These are phyloP conservation scores for Penicillium vulpinum DNA, from an alignment of 2,329 filamentous ascomycete species.

Conservation along the genomic window DNA sequence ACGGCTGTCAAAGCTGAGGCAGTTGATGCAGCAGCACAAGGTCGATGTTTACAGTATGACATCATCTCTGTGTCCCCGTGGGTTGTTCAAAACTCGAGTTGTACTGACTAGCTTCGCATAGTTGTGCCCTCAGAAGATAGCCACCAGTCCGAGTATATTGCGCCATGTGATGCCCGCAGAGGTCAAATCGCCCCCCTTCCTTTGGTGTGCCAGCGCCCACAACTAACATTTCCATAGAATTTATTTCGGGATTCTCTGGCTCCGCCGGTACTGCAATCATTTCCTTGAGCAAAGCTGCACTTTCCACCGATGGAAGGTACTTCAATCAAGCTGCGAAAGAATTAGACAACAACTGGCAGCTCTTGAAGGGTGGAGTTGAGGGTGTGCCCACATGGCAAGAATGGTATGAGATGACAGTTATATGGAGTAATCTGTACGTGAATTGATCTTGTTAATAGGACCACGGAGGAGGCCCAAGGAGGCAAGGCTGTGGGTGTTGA, in stretches of 20 bases:
- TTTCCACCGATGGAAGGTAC: conserved; percentile 94
- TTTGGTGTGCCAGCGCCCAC: conserved; percentile 5
- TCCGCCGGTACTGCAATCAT: conserved; percentile 92
- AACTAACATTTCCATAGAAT: conserved; percentile 53
- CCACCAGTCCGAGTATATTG: conserved; percentile 97
- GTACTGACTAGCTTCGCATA: conserved; percentile 48
- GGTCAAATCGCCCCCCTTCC: conserved; percentile 43
- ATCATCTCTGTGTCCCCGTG: conserved; percentile 16
- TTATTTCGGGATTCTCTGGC: conserved; percentile 90
- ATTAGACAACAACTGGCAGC: conserved; percentile 84
- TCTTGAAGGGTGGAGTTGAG: conserved; percentile 89
- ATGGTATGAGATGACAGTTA: conserved; percentile 59
- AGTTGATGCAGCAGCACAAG: conserved; percentile 82
- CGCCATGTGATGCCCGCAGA: conserved; percentile 87
- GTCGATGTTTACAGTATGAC: conserved; percentile 85
- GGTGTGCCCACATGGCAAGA: conserved; percentile 97
- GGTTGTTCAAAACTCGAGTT: conserved; percentile 6
- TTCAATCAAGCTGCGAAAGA: conserved; percentile 95
- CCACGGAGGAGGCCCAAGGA: conserved; percentile 76
- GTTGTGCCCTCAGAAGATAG: conserved; percentile 96
- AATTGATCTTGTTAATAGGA: conserved; percentile 44
- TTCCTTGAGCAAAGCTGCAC: conserved; percentile 78
- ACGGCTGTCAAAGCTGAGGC: conserved; percentile 73
- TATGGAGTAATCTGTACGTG: neutral
- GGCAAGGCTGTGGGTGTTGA: conserved; percentile 91